Evolutionary conservation across 768 basidiomycete genomes (phyloP).

Genomic region (Dictyophora rubrovolvata): DNA sequence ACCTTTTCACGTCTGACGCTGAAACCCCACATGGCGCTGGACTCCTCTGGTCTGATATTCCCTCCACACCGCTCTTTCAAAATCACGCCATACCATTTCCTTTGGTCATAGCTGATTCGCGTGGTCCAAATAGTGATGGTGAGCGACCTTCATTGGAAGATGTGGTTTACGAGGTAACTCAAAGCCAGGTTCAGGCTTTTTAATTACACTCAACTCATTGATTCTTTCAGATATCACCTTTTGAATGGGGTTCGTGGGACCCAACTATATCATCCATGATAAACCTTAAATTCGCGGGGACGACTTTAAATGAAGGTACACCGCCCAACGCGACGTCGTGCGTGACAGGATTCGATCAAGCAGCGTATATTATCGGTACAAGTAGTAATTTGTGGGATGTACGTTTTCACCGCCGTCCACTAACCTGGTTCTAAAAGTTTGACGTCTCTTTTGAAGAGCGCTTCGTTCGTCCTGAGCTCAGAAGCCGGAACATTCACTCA

Average conservation of each 20-base stretch:
- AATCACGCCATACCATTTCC: conserved; percentile 51
- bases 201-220: conserved; percentile 3
- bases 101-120: conserved; percentile 48
- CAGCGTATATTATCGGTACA: conserved; percentile 63
- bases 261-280: conserved; percentile 62
- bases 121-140: conserved; percentile 28
- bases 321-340: conserved; percentile 50
- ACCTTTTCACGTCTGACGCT: conserved; percentile 42
- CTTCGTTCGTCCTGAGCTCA: not conserved
- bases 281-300: conserved; percentile 55
- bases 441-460: no score
- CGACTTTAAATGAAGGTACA: conserved; percentile 46
- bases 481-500: not conserved
- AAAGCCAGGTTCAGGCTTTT: not conserved
- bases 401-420: conserved; percentile 6
- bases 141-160: conserved; percentile 22
- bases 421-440: not conserved
- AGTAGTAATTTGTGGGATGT: conserved; percentile 65
- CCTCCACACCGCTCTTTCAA: conserved; percentile 41
- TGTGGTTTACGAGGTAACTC: conserved; percentile 48
- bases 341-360: conserved; percentile 66
- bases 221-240: conserved; percentile 39
- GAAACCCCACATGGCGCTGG: conserved; percentile 55
- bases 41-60: conserved; percentile 54
- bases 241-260: conserved; percentile 68